Evolutionary conservation across 257 asterid genomes (phyloP).

Genomic region (Verbascum thapsus): DNA sequence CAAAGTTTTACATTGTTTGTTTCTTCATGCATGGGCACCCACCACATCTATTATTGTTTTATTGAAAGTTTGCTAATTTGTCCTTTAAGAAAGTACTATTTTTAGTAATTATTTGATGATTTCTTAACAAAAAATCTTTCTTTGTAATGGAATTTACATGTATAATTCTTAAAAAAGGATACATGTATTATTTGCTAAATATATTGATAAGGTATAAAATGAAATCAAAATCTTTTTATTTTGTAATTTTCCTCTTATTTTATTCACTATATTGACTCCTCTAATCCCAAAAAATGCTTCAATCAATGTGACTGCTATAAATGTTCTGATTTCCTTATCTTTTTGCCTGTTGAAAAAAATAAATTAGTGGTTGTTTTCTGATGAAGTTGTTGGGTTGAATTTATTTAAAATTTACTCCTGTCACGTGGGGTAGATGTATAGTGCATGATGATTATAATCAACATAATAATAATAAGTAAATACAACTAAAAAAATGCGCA

Average conservation of each 20-base stretch:
- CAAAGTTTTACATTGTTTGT: too few species aligned
- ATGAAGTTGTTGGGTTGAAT: slow-evolving; percentile 40
- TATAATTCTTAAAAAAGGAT: too few species aligned
- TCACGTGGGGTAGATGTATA: slow-evolving; percentile 44
- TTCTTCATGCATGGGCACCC: slow-evolving; percentile 24
- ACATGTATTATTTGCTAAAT: too few species aligned
- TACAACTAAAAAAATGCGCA: too few species aligned
- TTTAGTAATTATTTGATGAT: too few species aligned
- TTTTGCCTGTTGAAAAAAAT: slow-evolving; percentile 19
- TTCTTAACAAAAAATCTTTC: too few species aligned
- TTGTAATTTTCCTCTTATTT: neutral
- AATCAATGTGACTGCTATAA: too few species aligned
- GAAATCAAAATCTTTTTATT: too few species aligned
- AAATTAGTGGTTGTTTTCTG: slow-evolving; percentile 31
- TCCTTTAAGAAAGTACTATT: slow-evolving; percentile 1
- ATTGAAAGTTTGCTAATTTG: neutral
- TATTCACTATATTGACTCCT: neutral
- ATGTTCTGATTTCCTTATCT: neutral
- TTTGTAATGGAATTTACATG: too few species aligned
- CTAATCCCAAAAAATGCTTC: slow-evolving; percentile 7
- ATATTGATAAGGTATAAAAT: neutral
- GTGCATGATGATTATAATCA: slow-evolving; percentile 38
- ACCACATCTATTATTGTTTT: neutral
- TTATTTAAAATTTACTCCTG: slow-evolving; percentile 35
- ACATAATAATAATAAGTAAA: slow-evolving; percentile 27